phyloP scores from a whole-genome alignment of 2,329 filamentous ascomycete genomes.

The Xylariaceae sp. region DNA sequence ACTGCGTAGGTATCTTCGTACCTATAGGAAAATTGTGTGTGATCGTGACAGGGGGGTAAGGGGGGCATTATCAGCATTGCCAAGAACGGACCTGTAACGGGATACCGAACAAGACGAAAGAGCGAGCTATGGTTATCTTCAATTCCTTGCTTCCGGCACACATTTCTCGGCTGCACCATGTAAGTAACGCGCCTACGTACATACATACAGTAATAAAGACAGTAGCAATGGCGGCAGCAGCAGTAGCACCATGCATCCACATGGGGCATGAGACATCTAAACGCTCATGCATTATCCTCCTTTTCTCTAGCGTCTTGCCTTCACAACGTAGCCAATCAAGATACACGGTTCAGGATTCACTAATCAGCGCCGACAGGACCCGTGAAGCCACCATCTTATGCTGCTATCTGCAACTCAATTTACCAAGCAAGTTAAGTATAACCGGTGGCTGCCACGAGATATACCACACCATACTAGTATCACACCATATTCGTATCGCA shows the following conservation, averaged over 20 bases:
- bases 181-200: constrained; percentile 9
- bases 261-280: constrained; percentile 8
- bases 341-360: not conserved
- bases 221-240: constrained; percentile 6
- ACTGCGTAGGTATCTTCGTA: too few relatives aligned
- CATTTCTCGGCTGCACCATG: constrained; percentile 14
- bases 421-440: constrained; percentile 7
- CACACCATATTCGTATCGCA: constrained; percentile 20
- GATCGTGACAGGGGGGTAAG: not conserved
- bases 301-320: constrained; percentile 6
- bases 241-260: constrained; percentile 5
- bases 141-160: not conserved
- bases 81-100: not conserved
- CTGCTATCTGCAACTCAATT: constrained; percentile 11
- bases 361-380: constrained; percentile 15
- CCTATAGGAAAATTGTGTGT: too few relatives aligned
- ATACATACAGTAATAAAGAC: not conserved
- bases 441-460: constrained; percentile 21
- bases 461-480: constrained; percentile 20
- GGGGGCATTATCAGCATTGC: not conserved
- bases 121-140: not conserved
- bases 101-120: not conserved
- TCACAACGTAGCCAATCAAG: constrained; percentile 12
- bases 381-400: constrained; percentile 19
- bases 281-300: constrained; percentile 16